These are phyloP conservation scores for Heliocybe sulcata DNA, from an alignment of 1,284 basidiomycete genomes.

Conservation along the genomic window DNA sequence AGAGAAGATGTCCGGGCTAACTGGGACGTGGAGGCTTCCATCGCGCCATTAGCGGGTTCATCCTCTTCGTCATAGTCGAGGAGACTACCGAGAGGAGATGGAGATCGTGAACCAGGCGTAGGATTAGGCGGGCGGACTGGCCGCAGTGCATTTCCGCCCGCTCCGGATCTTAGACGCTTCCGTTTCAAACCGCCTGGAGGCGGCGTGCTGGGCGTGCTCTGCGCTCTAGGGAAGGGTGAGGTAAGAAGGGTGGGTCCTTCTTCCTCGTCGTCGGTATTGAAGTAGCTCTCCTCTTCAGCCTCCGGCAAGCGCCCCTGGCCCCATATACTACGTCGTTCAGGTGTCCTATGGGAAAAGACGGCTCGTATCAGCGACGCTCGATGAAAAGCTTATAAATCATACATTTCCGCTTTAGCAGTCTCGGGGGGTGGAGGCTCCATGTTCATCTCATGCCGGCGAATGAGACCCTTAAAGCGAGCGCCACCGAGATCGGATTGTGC, in stretches of 20 bases:
- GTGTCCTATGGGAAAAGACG: conserved; percentile 1
- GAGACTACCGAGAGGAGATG: conserved; percentile 48
- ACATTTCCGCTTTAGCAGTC: conserved; percentile 45
- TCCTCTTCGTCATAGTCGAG: conserved; percentile 57
- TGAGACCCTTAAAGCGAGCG: conserved; percentile 66
- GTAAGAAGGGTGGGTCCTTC: conserved; percentile 26
- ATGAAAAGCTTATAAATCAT: conserved; percentile 15
- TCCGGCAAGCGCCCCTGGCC: conserved; percentile 50
- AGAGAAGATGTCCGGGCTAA: neutral
- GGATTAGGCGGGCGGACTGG: conserved; percentile 14
- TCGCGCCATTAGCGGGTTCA: conserved; percentile 13
- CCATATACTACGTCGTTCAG: conserved; percentile 29
- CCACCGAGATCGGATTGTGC: conserved; percentile 56
- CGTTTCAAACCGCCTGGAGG: conserved; percentile 42
- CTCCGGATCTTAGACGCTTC: conserved; percentile 34
- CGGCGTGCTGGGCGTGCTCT: conserved; percentile 24
- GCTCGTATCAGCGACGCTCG: neutral
- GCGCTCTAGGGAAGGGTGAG: conserved; percentile 25
- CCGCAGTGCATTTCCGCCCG: conserved; percentile 16
- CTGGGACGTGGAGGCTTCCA: neutral
- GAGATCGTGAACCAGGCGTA: conserved; percentile 23
- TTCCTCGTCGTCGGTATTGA: conserved; percentile 69
- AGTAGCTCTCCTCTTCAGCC: conserved; percentile 84
- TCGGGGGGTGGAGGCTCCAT: conserved; percentile 70
- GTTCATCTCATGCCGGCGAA: conserved; percentile 87